phyloP scores from a whole-genome alignment of 805 yeast genomes.

The Phaffomyces opuntiae region DNA sequence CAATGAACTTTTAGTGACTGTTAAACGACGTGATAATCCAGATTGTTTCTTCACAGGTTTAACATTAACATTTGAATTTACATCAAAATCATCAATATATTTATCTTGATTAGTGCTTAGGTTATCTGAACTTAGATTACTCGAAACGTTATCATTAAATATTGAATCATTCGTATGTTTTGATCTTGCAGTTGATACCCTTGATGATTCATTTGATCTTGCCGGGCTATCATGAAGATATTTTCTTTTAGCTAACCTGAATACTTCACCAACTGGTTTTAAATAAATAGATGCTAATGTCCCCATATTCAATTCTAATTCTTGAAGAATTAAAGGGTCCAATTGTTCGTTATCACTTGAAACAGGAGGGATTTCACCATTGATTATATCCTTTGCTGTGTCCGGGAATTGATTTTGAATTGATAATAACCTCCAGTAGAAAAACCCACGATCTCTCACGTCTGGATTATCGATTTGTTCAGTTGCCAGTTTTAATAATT shows the following conservation, averaged over 20 bases:
- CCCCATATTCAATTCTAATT: constrained; percentile 76
- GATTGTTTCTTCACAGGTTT: constrained; percentile 27
- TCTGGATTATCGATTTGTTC: constrained; percentile 80
- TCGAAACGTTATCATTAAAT: background rate
- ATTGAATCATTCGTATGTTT: background rate
- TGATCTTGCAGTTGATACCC: constrained; percentile 6
- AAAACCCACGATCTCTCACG: constrained; percentile 73
- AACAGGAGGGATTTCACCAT: constrained; percentile 56
- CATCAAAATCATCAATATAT: constrained; percentile 33
- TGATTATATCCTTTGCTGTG: constrained; percentile 46
- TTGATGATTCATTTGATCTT: constrained; percentile 22
- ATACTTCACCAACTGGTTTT: constrained; percentile 77
- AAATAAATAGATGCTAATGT: constrained; percentile 76
- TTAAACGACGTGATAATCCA: constrained; percentile 26
- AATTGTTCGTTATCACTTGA: constrained; percentile 60
- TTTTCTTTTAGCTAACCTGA: constrained; percentile 53
- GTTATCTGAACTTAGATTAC: constrained; percentile 8
- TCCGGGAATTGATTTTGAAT: constrained; percentile 33
- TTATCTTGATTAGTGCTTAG: constrained; percentile 2
- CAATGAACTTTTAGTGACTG: constrained; percentile 29
- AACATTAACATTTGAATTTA: constrained; percentile 29
- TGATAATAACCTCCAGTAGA: constrained; percentile 79
- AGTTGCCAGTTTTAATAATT: constrained; percentile 58
- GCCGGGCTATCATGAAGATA: constrained; percentile 45
- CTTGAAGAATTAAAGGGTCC: constrained; percentile 67